Percentiles rank a stretch among this genome's conserved stretches.
Conservation (phyloP, 148 eudicot genomes). For the Silene latifolia region DNA sequence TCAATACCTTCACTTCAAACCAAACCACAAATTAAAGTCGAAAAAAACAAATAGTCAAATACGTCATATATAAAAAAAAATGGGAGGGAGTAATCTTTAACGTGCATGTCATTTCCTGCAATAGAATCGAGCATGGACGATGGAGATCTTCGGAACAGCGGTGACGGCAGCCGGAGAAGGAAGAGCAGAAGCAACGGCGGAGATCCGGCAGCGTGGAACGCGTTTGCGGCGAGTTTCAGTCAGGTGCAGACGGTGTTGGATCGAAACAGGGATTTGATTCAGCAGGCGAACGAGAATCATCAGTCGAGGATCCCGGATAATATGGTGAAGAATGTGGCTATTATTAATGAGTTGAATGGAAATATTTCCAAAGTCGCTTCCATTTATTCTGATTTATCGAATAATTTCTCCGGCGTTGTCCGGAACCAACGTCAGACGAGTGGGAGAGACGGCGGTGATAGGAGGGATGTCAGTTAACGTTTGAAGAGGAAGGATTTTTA, state of each 20-base stretch:
- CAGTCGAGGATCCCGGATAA: slow-evolving; percentile 56
- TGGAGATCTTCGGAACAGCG: slow-evolving; percentile 7
- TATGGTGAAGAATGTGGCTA: slow-evolving; percentile 49
- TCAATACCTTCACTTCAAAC: too few species aligned
- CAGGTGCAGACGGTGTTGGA: slow-evolving; percentile 59
- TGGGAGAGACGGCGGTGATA: not conserved
- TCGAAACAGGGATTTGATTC: slow-evolving; percentile 51
- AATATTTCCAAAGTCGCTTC: slow-evolving; percentile 51
- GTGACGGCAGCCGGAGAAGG: not conserved
- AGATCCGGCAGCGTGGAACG: slow-evolving; percentile 53
- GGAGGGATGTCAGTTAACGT: not conserved
- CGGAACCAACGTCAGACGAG: not conserved
- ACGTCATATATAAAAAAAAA: too few species aligned
- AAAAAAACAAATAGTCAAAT: too few species aligned
- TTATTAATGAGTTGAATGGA: slow-evolving; percentile 57
- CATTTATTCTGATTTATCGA: slow-evolving; percentile 45
- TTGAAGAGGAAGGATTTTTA: too few species aligned
- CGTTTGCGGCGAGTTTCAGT: slow-evolving; percentile 39
- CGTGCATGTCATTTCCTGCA: too few species aligned
- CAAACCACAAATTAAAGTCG: too few species aligned
- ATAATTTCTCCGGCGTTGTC: slow-evolving; percentile 32
- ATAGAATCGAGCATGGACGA: too few species aligned
- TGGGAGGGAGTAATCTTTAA: too few species aligned
- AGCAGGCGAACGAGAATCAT: slow-evolving; percentile 74
- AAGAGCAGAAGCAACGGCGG: slow-evolving; percentile 14